These are phyloP conservation scores for Bruguiera sexangula DNA, from an alignment of 345 rosid species.

Conservation along the genomic window DNA sequence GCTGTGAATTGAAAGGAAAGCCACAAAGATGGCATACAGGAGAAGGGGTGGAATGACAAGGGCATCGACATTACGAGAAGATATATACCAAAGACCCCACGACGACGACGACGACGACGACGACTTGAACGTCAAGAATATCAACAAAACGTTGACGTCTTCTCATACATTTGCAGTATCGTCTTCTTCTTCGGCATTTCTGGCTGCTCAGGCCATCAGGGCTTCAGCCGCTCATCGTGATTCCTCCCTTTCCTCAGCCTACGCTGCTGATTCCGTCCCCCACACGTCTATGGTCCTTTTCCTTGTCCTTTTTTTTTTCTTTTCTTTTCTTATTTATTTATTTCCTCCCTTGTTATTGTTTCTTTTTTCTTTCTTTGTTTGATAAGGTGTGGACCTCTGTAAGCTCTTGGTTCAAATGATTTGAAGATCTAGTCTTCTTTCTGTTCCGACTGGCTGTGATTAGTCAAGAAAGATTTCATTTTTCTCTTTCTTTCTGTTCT, in stretches of 20 bases:
- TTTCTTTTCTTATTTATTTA: not conserved
- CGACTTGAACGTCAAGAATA: constrained; percentile 19
- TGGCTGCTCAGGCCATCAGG: constrained; percentile 86
- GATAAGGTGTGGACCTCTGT: not conserved
- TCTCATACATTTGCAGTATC: constrained; percentile 40
- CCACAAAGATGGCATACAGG: constrained; percentile 70
- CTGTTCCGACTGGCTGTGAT: too few species aligned
- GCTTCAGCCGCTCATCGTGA: constrained; percentile 62
- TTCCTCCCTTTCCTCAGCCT: constrained; percentile 45
- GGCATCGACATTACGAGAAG: constrained; percentile 81
- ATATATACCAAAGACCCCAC: constrained; percentile 36
- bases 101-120: constrained; percentile 20
- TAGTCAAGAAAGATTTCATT: too few species aligned
- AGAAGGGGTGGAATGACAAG: constrained; percentile 79
- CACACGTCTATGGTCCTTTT: constrained; percentile 50
- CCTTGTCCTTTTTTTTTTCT: not conserved
- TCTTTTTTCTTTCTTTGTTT: not conserved
- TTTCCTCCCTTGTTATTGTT: not conserved
- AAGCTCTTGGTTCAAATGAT: too few species aligned
- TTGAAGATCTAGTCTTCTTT: too few species aligned
- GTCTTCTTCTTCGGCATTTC: constrained; percentile 46
- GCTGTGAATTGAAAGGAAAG: too few species aligned
- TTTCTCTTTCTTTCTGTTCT: not conserved
- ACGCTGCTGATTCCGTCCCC: constrained; percentile 40
- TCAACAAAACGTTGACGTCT: constrained; percentile 17